Evolutionary conservation across 257 asterid species (phyloP), one percentile per base, ranked within the genome.

Genomic region (Przewalskia tangutica): DNA sequence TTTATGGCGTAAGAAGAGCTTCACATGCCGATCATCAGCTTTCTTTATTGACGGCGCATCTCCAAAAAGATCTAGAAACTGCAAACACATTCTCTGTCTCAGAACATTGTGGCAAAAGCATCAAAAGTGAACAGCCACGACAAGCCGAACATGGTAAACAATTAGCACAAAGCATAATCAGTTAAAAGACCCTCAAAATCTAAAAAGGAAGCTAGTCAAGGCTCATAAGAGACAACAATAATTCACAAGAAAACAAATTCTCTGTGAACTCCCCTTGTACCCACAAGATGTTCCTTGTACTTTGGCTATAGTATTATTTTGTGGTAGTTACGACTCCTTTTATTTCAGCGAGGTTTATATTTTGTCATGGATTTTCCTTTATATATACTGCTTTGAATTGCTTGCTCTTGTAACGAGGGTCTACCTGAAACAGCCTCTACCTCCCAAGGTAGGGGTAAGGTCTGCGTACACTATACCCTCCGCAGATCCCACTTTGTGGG

Each of bases 31-130:
- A 81, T 90, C 84, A 85, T 91, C 95, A 42, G 98, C 98, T 87
- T 91, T 92, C 90, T 93, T 91, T 53, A 92, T 84, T 36, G 90
- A 75, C 83, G 85, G 84, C 14, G 87, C 93, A 80, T 94, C 97
- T 81, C 98, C 98, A 87, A 94, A 96, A 79, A 96, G 93, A 86
- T 96, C 98, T 97, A 96, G 82, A 86, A 96, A 94, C 99, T 94
- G 92, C 92, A 86, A 76, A 85, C 83, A 80, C 81, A 46, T 73
- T 40, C 79, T 1, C 79, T 1, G 20, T 48, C 79, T 48, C 60
- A 46, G 59, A 73, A 20, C 59, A 46, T 11, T 73, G 46, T 23
- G 78, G 32, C 58, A 73, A 46, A 71, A 71, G 12, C 42, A 71
- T 18, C 40, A 71, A 20, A 46, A 73, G 34, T 48, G 17, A 71